Base-by-base conservation (phyloP, 176 grass and related monocot genomes). In the Raddia guianensis region DNA sequence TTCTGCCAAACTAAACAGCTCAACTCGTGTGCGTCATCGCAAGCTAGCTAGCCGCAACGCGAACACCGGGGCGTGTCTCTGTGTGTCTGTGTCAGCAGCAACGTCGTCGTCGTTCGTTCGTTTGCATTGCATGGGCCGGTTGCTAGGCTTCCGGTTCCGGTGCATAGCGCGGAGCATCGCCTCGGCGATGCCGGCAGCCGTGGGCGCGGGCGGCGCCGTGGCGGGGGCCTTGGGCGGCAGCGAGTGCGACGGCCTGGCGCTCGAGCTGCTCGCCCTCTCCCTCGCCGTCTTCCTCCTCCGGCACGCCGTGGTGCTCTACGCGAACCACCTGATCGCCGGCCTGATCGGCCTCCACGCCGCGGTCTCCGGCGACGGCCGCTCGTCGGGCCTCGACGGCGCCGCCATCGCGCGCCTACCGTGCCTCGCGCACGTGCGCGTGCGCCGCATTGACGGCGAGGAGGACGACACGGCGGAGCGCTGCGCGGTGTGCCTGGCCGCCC, bases 401-500 rank as follows among this genome's bases (percentile, higher is more conserved):
- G 35, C 58, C 70, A 82, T 65, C 10, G 56, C 57, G 8, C 42
- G 82, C 8, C 49, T 85, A 12, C 85, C 86, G 6, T 73, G 43
- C 53, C 78, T 81, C 49, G 63, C 73, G 66, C 66, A 76, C 48
- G 55, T 32, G 72, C 60, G 18, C 59, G 11, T 42, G 34, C 3
- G 47, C 33, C 52, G 33, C 27, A n/a, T 13, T 0, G 63, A 21
- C 27, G 66, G 18, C 34, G 54, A 19, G 14, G 57, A 6, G 14
- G 57, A 6, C 7, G 42, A n/a, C 3, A 10, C 33, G 15, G 49
- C 43, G 55, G 16, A 14, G 54, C 69, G 78, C 65, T 91, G 88
- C 15, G 65, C 73, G 32, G 89, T 94, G 67, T 94, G 91, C 70
- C 79, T 84, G 12, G 19, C 70, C 15, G 21, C 68, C 53, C 68